Evolutionary conservation across 495 filamentous ascomycete genomes (phyloP).

Genomic region (Hyaloscypha bicolor): DNA sequence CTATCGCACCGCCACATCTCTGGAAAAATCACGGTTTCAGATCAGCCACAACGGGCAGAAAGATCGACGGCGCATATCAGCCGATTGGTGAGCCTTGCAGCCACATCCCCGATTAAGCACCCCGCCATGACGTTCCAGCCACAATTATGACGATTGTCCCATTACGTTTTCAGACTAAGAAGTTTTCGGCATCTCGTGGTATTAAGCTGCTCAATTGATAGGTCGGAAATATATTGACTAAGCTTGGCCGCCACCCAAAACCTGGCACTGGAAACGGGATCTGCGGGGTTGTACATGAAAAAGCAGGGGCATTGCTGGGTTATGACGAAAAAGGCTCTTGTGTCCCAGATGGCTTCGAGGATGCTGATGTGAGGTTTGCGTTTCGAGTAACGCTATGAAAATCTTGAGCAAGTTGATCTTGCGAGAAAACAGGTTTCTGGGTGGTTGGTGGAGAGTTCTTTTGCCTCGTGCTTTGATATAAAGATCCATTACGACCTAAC

Average conservation of each 20-base stretch:
- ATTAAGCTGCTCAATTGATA: neutral
- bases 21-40: neutral
- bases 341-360: neutral
- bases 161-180: neutral
- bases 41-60: neutral
- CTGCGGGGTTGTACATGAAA: neutral
- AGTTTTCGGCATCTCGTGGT: neutral
- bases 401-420: neutral
- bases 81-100: constrained; percentile 22
- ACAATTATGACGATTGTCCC: constrained; percentile 18
- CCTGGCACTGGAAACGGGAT: constrained; percentile 2
- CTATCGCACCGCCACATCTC: constrained; percentile 3
- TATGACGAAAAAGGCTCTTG: constrained; percentile 3
- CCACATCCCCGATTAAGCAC: constrained; percentile 7
- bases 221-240: neutral
- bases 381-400: neutral
- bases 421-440: constrained; percentile 4
- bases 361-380: neutral
- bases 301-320: neutral
- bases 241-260: neutral
- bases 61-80: neutral
- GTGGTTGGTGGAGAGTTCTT: neutral
- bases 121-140: constrained; percentile 16
- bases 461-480: neutral
- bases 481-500: neutral